Evolutionary conservation across 371 early-diverging fungal species (phyloP).

Genomic region (Lichtheimia ramosa): DNA sequence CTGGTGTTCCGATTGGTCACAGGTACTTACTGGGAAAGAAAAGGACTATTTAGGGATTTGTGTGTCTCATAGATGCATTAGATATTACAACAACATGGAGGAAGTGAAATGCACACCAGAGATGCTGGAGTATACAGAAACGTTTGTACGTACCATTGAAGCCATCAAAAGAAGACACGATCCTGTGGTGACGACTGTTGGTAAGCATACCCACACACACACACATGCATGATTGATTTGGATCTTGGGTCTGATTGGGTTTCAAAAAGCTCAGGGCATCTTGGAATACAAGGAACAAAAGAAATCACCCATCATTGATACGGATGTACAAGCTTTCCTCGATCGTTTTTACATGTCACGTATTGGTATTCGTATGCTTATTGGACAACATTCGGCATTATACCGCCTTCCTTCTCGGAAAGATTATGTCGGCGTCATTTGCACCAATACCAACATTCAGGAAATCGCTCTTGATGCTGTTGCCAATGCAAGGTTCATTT

Average conservation of each 20-base stretch:
- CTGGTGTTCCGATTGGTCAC: slow-evolving; percentile 33
- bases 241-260: not conserved
- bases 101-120: slow-evolving; percentile 70
- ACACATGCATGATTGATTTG: not conserved
- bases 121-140: slow-evolving; percentile 73
- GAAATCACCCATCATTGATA: slow-evolving; percentile 64
- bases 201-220: no score
- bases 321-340: slow-evolving; percentile 87
- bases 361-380: slow-evolving; percentile 96
- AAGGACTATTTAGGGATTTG: no score
- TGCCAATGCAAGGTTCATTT: slow-evolving; percentile 89
- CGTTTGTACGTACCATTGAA: slow-evolving; percentile 86
- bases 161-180: slow-evolving; percentile 92
- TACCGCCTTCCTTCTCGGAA: slow-evolving; percentile 58
- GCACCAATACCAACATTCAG: slow-evolving; percentile 83
- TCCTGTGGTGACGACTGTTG: slow-evolving; percentile 89
- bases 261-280: slow-evolving; percentile 85
- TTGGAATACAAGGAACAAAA: slow-evolving; percentile 85
- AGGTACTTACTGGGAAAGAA: slow-evolving; percentile 24
- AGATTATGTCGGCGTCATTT: slow-evolving; percentile 95
- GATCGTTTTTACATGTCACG: slow-evolving; percentile 98
- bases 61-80: slow-evolving; percentile 14
- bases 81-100: slow-evolving; percentile 63
- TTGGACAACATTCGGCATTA: slow-evolving; percentile 83
- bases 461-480: slow-evolving; percentile 86